Evolutionary conservation across 1,139 yeast species (phyloP).

Genomic region (Candida tropicalis): DNA sequence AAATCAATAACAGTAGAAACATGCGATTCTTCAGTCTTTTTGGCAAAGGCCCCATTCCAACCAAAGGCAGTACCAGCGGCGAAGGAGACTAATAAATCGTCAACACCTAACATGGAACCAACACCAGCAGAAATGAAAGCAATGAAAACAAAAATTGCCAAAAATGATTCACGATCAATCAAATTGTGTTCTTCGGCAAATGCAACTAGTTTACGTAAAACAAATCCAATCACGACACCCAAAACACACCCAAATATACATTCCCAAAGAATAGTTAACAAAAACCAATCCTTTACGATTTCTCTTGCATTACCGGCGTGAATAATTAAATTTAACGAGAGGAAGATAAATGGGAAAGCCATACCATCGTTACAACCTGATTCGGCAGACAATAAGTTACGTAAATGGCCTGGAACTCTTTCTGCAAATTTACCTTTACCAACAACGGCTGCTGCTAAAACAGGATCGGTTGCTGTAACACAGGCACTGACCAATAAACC

Average conservation of each 20-base stretch:
- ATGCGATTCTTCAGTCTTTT: conserved; percentile 86
- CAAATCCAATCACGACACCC: conserved; percentile 78
- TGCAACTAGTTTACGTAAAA: conserved; percentile 71
- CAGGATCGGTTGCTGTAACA: conserved; percentile 97
- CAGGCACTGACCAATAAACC: conserved; percentile 87
- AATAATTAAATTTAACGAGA: conserved; percentile 69
- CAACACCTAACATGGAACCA: conserved; percentile 90
- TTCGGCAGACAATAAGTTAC: conserved; percentile 88
- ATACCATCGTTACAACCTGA: conserved; percentile 98
- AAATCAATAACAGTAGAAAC: conserved; percentile 92
- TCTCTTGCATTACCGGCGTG: conserved; percentile 67
- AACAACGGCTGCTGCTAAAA: conserved; percentile 95
- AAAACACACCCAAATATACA: conserved; percentile 82
- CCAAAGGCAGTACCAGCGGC: conserved; percentile 97
- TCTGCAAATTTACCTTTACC: conserved; percentile 98
- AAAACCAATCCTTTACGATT: conserved; percentile 83
- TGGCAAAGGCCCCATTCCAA: conserved; percentile 95
- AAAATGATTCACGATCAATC: conserved; percentile 91
- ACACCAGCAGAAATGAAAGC: conserved; percentile 92
- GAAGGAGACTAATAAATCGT: conserved; percentile 88
- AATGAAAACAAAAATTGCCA: conserved; percentile 84
- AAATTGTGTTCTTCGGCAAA: conserved; percentile 75
- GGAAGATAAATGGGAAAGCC: conserved; percentile 93
- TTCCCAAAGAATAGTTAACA: conserved; percentile 80
- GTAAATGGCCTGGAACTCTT: conserved; percentile 93